Base-by-base conservation (phyloP, 169 alveolate species). In the Plasmodium yoelii region DNA sequence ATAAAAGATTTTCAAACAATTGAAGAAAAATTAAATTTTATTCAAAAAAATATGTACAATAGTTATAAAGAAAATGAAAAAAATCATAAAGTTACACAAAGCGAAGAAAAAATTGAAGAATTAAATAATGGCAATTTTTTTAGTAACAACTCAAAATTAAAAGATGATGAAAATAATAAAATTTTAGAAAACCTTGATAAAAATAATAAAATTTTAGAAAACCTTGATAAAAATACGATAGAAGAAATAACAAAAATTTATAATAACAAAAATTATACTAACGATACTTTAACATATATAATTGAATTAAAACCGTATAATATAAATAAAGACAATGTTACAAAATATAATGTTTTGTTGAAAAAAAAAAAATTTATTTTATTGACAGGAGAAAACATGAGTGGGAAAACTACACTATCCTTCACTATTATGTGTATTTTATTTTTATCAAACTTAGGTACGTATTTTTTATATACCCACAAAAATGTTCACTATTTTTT, bases 331-430 rank as follows among this genome's bases (percentile, higher is more conserved):
- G 69, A 86, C 19, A 70, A 86, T 57, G 8, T 86, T 34, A 42
- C 71, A 9, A 86, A 86, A 63, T 86, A 86, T 72, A 87, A 86
- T 57, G 46, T 86, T 56, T 86, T 86, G 59, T 70, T 86, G 13
- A 86, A 70, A 86, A 86, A 86, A 47, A 86, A 57, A 69, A 86
- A 86, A 15, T 70, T 86, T 53, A 86, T 86, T 56, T 70, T 86
- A 53, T 12, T 86, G 39, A 86, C 91, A 28, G 91, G 91, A 6
- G 53, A 86, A 69, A 86, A 86, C 60, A 86, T 86, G 91, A 86
- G 91, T 47, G 91, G 91, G 1, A 86, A 86, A 65, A 86, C 91
- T 13, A 86, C 91, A 1, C 49, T 86, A 24, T 86, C 91, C 34
- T 86, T 86, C 42, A 69, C 91, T 22, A 46, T 86, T 34, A 28